Evolutionary conservation across 163 green algal species (phyloP), one percentile per base, ranked within the genome.

Genomic region (Scenedesmus sp.): DNA sequence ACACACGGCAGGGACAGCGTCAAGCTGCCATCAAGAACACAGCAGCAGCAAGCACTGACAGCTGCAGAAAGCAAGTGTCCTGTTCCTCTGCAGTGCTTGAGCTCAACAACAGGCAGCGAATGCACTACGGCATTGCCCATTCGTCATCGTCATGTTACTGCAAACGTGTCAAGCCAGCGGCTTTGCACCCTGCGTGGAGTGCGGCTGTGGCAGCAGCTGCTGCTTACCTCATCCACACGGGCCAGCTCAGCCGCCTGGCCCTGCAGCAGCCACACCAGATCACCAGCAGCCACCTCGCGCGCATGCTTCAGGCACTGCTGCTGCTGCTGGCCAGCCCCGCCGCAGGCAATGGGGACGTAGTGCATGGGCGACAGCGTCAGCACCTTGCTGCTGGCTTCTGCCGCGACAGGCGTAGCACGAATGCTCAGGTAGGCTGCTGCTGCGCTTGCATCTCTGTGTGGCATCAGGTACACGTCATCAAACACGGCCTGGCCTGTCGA

Each of bases 391-490:
- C 81, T 52, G 46, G 26, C 81, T 7, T 60, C 7, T 13, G 55
- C 26, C 3, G 18, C 4, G 20, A 73, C 10, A 20, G 64, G 64
- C 18, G 81, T 20, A 3, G 46, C 55, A 15, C n/a, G 46, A 55
- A 67, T 62, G 81, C n/a, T 87, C 7, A 87, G 26, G 81, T 87
- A 87, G 5, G 54, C 26, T 7, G 81, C 10, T 8, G 6, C 10
- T 9, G 26, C 34, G 15, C 10, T 34, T 57, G 26, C 54, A 66
- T 87, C 81, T 34, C 55, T 87, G 81, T 87, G 81, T 87, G 81
- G 81, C 81, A 60, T 18, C 15, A 87, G 55, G 81, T 87, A 67
- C 5, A 87, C 54, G 18, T 57, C 46, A 57, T 87, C 81, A 66
- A 66, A 87, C 15, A 66, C 54, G 9, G 34, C 7, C 55, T 57